A percentile compares a stretch with the other conserved stretches of the same genome.
phyloP scores from a whole-genome alignment of 2,329 filamentous ascomycete species.

The Chaetomiaceae sp. region DNA sequence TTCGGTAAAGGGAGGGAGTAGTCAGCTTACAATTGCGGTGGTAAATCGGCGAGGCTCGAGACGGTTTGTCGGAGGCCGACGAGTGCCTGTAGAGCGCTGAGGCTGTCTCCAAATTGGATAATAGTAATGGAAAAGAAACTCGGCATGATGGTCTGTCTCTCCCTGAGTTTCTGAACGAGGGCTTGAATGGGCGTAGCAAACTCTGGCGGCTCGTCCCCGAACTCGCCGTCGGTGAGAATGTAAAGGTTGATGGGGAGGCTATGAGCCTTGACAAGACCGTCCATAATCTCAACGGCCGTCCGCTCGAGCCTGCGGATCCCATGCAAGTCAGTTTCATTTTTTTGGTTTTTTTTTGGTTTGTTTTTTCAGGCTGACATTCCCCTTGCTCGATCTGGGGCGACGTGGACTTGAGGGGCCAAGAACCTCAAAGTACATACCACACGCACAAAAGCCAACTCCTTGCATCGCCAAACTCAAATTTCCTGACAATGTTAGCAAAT shows the following conservation, averaged over 20 bases:
- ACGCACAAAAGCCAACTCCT: background rate
- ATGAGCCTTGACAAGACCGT: background rate
- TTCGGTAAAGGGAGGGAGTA: too few species aligned
- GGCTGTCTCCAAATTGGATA: background rate
- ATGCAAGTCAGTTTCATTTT: background rate
- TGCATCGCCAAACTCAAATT: background rate
- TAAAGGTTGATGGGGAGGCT: background rate
- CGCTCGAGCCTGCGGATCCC: background rate
- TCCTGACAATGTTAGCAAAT: background rate
- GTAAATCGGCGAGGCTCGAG: background rate
- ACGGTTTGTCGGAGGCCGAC: background rate
- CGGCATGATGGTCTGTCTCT: background rate
- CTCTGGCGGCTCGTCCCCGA: background rate
- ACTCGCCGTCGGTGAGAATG: constrained; percentile 4
- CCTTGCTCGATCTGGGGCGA: too few species aligned
- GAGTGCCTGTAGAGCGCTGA: background rate
- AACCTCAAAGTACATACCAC: background rate
- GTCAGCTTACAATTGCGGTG: too few species aligned
- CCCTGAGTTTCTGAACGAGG: background rate
- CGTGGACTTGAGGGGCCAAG: too few species aligned
- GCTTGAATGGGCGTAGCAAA: background rate
- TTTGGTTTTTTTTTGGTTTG: too few species aligned
- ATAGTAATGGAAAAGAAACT: background rate
- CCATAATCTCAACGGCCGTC: background rate
- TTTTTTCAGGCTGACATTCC: too few species aligned